Conservation (phyloP, 2,329 filamentous ascomycete species). For the Daldinia eschscholtzii region DNA sequence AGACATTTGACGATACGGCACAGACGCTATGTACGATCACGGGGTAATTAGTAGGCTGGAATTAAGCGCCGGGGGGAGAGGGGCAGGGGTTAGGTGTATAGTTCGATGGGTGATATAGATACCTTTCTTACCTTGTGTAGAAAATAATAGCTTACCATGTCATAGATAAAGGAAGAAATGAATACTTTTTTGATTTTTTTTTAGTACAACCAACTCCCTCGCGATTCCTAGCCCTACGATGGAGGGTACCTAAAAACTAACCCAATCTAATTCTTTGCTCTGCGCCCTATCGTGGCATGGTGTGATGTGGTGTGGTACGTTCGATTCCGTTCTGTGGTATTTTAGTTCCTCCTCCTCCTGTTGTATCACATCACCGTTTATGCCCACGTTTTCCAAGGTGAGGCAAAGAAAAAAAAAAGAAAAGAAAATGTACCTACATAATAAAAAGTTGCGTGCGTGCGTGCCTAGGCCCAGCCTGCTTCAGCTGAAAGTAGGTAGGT, state of each 20-base stretch:
- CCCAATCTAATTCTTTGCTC: too few species aligned
- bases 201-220: too few species aligned
- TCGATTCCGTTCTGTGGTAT: background rate
- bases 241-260: too few species aligned
- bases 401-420: too few species aligned
- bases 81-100: background rate
- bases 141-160: too few species aligned
- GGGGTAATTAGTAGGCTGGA: background rate
- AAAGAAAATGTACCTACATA: too few species aligned
- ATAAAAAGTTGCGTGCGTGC: too few species aligned
- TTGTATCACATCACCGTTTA: background rate
- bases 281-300: background rate
- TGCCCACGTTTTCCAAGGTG: background rate
- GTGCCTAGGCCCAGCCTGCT: background rate
- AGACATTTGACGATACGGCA: background rate
- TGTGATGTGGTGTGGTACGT: background rate
- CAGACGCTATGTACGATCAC: background rate
- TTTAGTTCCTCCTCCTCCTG: background rate
- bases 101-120: too few species aligned
- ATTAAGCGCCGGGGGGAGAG: background rate
- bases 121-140: too few species aligned
- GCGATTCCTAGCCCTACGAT: too few species aligned
- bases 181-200: too few species aligned
- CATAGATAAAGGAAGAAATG: too few species aligned
- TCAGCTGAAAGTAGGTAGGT: background rate